Conservation (phyloP, 306 rosid genomes). For the Castanospermum australe region DNA sequence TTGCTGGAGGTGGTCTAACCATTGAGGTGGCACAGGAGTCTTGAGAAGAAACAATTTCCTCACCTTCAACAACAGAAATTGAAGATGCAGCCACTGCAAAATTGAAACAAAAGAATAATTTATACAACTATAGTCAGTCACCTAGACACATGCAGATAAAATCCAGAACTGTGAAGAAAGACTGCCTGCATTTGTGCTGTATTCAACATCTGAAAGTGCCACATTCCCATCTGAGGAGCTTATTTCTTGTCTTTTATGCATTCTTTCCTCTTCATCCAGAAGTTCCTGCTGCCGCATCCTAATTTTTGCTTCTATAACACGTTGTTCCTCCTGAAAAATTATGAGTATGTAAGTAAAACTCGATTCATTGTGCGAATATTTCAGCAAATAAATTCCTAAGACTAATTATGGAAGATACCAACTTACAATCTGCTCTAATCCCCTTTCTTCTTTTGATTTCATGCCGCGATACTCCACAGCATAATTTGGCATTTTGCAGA, state of each 20-base stretch:
- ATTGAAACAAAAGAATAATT: constrained; percentile 26
- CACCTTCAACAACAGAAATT: constrained; percentile 58
- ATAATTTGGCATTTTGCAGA: constrained; percentile 88
- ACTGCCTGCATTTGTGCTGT: constrained; percentile 68
- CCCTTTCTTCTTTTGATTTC: constrained; percentile 95
- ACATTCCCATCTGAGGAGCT: constrained; percentile 51
- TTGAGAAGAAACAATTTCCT: constrained; percentile 67
- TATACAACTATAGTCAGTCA: not conserved
- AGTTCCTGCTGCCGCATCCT: constrained; percentile 91
- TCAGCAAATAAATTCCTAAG: constrained; percentile 23
- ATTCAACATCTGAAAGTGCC: constrained; percentile 49
- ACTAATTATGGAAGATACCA: constrained; percentile 17
- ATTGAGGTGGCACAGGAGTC: constrained; percentile 56
- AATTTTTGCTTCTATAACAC: constrained; percentile 97
- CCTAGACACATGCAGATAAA: not conserved
- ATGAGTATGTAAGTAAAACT: constrained; percentile 1
- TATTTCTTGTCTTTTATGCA: constrained; percentile 70
- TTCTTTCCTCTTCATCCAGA: constrained; percentile 88
- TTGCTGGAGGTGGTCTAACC: constrained; percentile 49
- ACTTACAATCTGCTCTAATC: constrained; percentile 88
- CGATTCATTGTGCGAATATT: not conserved
- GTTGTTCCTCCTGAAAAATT: constrained; percentile 85
- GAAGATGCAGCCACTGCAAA: constrained; percentile 55
- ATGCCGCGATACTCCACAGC: constrained; percentile 97
- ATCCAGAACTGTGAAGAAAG: constrained; percentile 7